Percentiles rank a stretch among this genome's conserved stretches.
These are phyloP conservation scores for Trapa incisa DNA, from an alignment of 345 rosid species.

Conservation along the genomic window DNA sequence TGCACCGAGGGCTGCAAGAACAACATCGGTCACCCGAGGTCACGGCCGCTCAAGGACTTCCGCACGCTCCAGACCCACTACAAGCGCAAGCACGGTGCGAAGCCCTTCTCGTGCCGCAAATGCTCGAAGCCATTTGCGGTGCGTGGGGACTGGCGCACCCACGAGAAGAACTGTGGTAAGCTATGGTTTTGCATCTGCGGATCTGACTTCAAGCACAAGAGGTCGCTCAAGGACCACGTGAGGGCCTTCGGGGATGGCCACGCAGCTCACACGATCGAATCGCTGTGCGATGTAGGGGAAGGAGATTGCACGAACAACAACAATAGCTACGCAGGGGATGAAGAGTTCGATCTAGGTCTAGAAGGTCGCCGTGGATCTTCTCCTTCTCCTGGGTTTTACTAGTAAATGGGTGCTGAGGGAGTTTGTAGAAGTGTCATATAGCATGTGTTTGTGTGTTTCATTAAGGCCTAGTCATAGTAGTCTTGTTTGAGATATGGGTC, in stretches of 20 bases:
- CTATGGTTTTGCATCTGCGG: constrained; percentile 59
- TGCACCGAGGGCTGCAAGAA: constrained; percentile 73
- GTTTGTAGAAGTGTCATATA: not conserved
- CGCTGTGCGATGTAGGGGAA: constrained; percentile 16
- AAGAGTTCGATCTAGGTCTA: constrained; percentile 16
- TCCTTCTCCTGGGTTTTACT: not conserved
- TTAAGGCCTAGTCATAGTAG: not conserved
- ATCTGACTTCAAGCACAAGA: constrained; percentile 62
- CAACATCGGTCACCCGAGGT: constrained; percentile 76
- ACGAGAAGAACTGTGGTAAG: constrained; percentile 61
- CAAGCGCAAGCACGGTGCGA: constrained; percentile 28
- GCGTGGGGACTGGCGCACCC: constrained; percentile 61
- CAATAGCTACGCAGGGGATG: constrained; percentile 4
- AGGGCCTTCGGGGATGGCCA: constrained; percentile 55
- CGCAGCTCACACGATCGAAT: constrained; percentile 29
- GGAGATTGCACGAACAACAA: constrained; percentile 9
- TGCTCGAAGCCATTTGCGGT: constrained; percentile 52
- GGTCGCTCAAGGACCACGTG: constrained; percentile 60
- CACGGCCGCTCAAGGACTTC: constrained; percentile 77
- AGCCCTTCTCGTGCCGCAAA: constrained; percentile 33
- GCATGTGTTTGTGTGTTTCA: not conserved
- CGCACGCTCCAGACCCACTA: constrained; percentile 86
- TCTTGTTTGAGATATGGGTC: not conserved
- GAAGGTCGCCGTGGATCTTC: constrained; percentile 1
- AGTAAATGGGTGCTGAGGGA: not conserved